Conservation (phyloP, 2,329 filamentous ascomycete species). For the Colletotrichum sp. region DNA sequence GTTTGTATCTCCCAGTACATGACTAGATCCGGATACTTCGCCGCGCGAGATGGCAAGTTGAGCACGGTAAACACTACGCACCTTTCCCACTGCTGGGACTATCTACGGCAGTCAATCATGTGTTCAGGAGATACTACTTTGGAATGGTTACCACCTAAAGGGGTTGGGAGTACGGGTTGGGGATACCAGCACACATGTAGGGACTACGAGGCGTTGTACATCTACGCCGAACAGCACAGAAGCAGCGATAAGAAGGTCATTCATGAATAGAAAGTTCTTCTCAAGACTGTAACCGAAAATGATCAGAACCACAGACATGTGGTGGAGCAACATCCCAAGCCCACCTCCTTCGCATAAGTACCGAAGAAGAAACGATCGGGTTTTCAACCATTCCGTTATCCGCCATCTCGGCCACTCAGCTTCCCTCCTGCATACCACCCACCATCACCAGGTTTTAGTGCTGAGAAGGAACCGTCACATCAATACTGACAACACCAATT, state of each 20-base stretch:
- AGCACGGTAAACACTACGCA: slow-evolving; percentile 27
- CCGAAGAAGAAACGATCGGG: neutral
- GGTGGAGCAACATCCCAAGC: neutral
- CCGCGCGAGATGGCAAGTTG: neutral
- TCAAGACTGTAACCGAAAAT: neutral
- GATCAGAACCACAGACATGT: neutral
- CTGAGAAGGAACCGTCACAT: no score
- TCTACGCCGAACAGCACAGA: neutral
- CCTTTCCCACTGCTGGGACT: slow-evolving; percentile 52
- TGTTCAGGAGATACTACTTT: slow-evolving; percentile 49
- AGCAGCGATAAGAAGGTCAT: neutral
- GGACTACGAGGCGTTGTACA: slow-evolving; percentile 22
- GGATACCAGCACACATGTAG: slow-evolving; percentile 25
- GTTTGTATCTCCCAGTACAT: neutral
- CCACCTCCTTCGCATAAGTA: neutral
- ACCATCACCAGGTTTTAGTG: no score
- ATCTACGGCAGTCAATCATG: slow-evolving; percentile 50
- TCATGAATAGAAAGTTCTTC: neutral
- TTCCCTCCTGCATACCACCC: neutral
- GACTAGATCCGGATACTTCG: neutral
- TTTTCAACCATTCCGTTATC: neutral
- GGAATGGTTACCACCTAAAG: slow-evolving; percentile 33
- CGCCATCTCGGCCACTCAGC: neutral
- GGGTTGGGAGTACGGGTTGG: slow-evolving; percentile 9
- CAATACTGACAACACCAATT: no score